Evolutionary conservation across 2,329 filamentous ascomycete species (phyloP), one percentile per base, ranked within the genome.

Genomic region (Monilinia laxa): DNA sequence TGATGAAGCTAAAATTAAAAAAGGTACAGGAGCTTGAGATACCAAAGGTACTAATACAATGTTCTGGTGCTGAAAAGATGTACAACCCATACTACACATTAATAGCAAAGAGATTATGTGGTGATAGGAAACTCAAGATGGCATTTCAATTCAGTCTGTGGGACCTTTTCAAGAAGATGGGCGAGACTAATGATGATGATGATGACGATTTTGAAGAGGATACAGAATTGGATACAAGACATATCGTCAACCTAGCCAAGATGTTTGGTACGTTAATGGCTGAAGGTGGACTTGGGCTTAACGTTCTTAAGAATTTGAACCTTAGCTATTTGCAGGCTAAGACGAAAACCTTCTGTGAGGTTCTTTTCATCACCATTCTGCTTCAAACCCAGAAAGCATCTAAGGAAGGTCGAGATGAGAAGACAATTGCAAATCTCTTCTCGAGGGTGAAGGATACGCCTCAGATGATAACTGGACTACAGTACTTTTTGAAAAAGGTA

Each of bases 11-110:
- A 12, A 88, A 88, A 47, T 83, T 99, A 57, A 97, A 95, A 79
- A 91, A 89, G 72, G 86, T 91, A 23, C 93, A 97, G 74, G 89
- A 95, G 71, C 85, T 89, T 31, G 94, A 98, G 76, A 90, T 98
- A 42, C 89, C 94, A 0, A 87, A 90, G 63, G 93, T 99, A 23
- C 82, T 99, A 38, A 84, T 97, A 11, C 93, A 95, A 72, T 97
- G 93, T 75, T 89, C 89, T 1, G 91, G 91, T 54, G 89, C 90
- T 3, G 95, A 98, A 79, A 83, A 89, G 66, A 83, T 83, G 0
- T 96, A 97, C 78, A 99, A 99, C 74, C 91, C 91, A 0, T 99
- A 96, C 79, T 99, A 99, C 76, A 91, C 91, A 0, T 81, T 97
- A 0, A 88, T 99, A 49, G 93, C 92, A 12, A 86, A 86, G 58